Percentiles rank a stretch among this genome's conserved stretches.
Conservation (phyloP, 106 monocot genomes). For the Phalaenopsis equestris region DNA sequence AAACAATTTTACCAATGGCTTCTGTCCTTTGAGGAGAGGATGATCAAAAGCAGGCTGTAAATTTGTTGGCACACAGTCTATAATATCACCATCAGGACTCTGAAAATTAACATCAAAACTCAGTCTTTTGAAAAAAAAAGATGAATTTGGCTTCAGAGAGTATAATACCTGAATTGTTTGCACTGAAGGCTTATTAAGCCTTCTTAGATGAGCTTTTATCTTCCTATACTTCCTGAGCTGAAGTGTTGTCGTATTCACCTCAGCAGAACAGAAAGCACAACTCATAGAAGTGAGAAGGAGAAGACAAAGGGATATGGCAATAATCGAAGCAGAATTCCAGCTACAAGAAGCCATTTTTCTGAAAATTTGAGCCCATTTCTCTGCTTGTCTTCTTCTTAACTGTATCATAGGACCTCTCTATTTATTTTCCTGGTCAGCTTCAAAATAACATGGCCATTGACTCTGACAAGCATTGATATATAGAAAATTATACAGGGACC, state of each 20-base stretch:
- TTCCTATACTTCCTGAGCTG: conserved; percentile 50
- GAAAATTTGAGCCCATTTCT: conserved; percentile 19
- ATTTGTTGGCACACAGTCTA: conserved; percentile 71
- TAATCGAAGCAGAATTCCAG: conserved; percentile 11
- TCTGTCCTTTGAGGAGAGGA: conserved; percentile 52
- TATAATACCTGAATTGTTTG: conserved; percentile 62
- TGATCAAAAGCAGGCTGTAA: conserved; percentile 94
- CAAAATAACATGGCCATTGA: conserved; percentile 13
- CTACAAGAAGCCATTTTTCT: conserved; percentile 47
- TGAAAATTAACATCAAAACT: conserved; percentile 7
- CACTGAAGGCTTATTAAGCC: conserved; percentile 61
- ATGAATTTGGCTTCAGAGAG: neutral
- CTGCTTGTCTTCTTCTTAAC: conserved; percentile 17
- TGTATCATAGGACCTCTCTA: conserved; percentile 9
- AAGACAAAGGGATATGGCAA: conserved; percentile 28
- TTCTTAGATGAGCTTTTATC: conserved; percentile 46
- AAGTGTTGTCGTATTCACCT: conserved; percentile 36
- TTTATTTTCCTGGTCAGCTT: conserved; percentile 4
- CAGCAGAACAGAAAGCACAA: conserved; percentile 9
- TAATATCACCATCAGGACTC: conserved; percentile 79
- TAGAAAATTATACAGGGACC: neutral
- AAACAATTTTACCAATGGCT: conserved; percentile 34
- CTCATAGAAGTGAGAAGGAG: conserved; percentile 30
- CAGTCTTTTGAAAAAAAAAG: neutral
- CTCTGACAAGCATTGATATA: conserved; percentile 3